Percentiles rank a stretch among this genome's conserved stretches.
These are phyloP conservation scores for Dichotomocladium elegans DNA, from an alignment of 371 early-diverging fungal genomes.

Conservation along the genomic window DNA sequence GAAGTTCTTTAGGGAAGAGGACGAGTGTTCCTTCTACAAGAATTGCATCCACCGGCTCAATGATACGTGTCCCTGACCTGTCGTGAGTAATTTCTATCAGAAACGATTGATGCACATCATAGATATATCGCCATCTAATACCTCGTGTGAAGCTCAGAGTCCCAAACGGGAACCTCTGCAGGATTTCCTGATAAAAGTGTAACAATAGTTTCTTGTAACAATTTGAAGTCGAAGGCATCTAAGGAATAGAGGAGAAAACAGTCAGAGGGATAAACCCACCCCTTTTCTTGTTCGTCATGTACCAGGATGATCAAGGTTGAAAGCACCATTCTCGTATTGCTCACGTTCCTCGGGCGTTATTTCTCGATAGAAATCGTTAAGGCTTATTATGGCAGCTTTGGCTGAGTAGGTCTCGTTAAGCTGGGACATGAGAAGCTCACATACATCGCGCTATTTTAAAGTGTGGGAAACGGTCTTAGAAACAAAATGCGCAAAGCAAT, in stretches of 20 bases:
- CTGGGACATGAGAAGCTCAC: conserved; percentile 16
- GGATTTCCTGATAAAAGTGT: conserved; percentile 41
- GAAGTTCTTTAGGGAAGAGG: conserved; percentile 49
- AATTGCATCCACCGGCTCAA: conserved; percentile 52
- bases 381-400: conserved; percentile 38
- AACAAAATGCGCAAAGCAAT: too few relatives aligned
- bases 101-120: neutral
- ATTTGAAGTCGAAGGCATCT: conserved; percentile 59
- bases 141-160: conserved; percentile 41
- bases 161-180: conserved; percentile 51
- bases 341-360: conserved; percentile 39
- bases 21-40: conserved; percentile 62
- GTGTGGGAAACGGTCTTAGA: too few relatives aligned
- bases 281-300: neutral
- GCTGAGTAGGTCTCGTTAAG: conserved; percentile 24
- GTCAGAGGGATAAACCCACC: neutral
- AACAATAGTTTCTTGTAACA: conserved; percentile 40
- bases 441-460: conserved; percentile 18
- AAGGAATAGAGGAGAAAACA: neutral
- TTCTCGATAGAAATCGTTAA: conserved; percentile 57
- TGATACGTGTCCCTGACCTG: conserved; percentile 24
- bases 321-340: conserved; percentile 39
- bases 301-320: conserved; percentile 54
- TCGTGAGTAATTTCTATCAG: neutral
- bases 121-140: conserved; percentile 7